phyloP scores from a whole-genome alignment of 768 basidiomycete species.

The Boletus reticuloceps region DNA sequence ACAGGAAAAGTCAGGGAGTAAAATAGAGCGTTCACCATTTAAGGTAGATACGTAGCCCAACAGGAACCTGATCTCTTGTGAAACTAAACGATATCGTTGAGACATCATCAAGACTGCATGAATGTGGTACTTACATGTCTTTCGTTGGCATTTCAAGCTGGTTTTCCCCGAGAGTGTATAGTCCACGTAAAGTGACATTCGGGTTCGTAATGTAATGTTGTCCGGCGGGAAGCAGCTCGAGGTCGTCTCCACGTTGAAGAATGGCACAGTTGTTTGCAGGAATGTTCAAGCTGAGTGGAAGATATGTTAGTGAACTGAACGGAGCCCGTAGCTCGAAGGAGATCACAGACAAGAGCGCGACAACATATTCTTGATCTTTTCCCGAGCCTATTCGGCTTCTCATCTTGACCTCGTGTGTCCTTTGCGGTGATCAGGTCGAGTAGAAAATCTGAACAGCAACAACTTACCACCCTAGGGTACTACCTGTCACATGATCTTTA shows the following conservation, averaged over 20 bases:
- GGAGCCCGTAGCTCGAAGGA: background rate
- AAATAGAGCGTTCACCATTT: conserved; percentile 53
- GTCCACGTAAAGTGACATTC: conserved; percentile 74
- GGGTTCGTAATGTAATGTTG: conserved; percentile 86
- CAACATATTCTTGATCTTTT: conserved; percentile 63
- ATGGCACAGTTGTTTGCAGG: conserved; percentile 88
- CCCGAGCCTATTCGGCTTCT: conserved; percentile 47
- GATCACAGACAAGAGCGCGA: conserved; percentile 64
- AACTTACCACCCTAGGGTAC: conserved; percentile 54
- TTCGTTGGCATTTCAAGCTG: conserved; percentile 87
- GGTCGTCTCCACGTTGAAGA: conserved; percentile 76
- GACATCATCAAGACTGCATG: background rate
- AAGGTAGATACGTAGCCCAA: conserved; percentile 78
- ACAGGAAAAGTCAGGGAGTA: background rate
- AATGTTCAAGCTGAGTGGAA: conserved; percentile 63
- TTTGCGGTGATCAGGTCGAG: conserved; percentile 12
- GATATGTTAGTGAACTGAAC: background rate
- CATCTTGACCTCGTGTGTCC: conserved; percentile 79
- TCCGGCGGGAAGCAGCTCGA: conserved; percentile 75
- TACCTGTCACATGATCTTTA: conserved; percentile 60
- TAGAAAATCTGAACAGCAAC: background rate
- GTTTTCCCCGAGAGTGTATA: conserved; percentile 81
- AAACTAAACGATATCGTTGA: conserved; percentile 43
- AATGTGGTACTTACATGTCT: conserved; percentile 57
- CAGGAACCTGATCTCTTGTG: conserved; percentile 85